Conservation (phyloP, 169 alveolate genomes). For the Plasmodium inui region DNA sequence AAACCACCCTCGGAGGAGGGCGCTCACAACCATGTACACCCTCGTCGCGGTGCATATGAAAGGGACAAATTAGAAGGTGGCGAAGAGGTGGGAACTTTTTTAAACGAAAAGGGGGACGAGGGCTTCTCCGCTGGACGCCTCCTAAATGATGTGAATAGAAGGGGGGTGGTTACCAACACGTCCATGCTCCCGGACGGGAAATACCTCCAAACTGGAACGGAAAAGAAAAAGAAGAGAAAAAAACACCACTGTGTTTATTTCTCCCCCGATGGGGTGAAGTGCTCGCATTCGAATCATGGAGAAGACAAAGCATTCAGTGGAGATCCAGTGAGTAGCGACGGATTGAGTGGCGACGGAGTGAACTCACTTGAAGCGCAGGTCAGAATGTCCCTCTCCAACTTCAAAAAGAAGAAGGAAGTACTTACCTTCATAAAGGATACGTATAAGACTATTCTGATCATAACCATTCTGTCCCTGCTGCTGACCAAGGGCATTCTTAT, state of each 20-base stretch:
- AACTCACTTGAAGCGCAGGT: slow-evolving; percentile 3
- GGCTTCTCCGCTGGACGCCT: not conserved
- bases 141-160: not conserved
- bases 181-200: not conserved
- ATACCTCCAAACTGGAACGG: not conserved
- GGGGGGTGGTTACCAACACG: no score
- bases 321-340: not conserved
- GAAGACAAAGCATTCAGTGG: not conserved
- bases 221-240: not conserved
- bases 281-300: not conserved
- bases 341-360: not conserved
- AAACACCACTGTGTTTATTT: not conserved
- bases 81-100: not conserved
- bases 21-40: not conserved
- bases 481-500: slow-evolving; percentile 27
- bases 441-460: slow-evolving; percentile 12
- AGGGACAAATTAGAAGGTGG: not conserved
- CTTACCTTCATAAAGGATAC: slow-evolving; percentile 7
- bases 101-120: not conserved
- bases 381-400: slow-evolving; percentile 12
- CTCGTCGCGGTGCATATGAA: not conserved
- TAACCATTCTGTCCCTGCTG: slow-evolving; percentile 17
- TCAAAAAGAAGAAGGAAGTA: slow-evolving; percentile 34
- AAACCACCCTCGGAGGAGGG: not conserved
- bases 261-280: not conserved